Percentiles rank a stretch among this genome's conserved stretches.
These are phyloP conservation scores for Tylopilus sp. DNA, from an alignment of 1,284 basidiomycete species.

Conservation along the genomic window DNA sequence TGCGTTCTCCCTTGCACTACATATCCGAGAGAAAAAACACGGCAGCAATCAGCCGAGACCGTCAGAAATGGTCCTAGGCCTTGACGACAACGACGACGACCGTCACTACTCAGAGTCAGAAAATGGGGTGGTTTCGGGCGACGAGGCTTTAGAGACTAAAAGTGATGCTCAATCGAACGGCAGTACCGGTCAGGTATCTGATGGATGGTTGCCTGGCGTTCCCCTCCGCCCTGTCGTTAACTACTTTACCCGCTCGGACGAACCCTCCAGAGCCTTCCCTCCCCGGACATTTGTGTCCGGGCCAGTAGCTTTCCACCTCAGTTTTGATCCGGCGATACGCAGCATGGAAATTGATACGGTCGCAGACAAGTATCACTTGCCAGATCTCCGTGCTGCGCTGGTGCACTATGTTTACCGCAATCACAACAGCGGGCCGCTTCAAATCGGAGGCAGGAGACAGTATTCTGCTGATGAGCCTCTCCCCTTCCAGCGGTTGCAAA, in stretches of 20 bases:
- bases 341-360: conserved; percentile 29
- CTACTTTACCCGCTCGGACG: background rate
- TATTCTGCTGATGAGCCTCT: conserved; percentile 26
- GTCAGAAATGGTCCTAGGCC: too few species aligned
- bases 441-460: background rate
- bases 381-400: conserved; percentile 22
- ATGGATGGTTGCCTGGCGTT: too few species aligned
- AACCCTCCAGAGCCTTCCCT: conserved; percentile 15
- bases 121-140: background rate
- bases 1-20: conserved; percentile 34
- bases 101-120: too few species aligned
- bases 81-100: too few species aligned
- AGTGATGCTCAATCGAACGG: too few species aligned
- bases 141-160: too few species aligned
- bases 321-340: conserved; percentile 26
- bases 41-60: too few species aligned
- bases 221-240: background rate
- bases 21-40: background rate
- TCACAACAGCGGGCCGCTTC: conserved; percentile 36
- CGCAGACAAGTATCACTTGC: background rate
- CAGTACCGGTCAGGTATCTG: too few species aligned
- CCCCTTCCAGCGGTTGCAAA: conserved; percentile 2
- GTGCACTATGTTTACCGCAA: conserved; percentile 36
- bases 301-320: conserved; percentile 38
- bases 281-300: conserved; percentile 24